Base-by-base conservation (phyloP, 768 basidiomycete genomes). In the Artomyces pyxidatus region DNA sequence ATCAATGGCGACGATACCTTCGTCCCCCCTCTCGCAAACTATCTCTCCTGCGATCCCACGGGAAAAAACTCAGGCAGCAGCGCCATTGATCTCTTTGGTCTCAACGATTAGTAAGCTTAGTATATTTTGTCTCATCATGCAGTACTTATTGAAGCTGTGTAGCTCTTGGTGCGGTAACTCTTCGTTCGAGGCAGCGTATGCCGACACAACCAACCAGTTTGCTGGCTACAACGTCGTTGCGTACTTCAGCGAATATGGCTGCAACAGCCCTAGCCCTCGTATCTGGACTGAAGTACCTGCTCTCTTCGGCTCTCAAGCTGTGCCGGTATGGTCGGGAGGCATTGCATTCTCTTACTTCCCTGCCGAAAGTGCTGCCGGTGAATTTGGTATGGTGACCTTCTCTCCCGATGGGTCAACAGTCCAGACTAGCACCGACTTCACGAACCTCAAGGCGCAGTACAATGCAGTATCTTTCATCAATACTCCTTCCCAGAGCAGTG, bases 271-370 rank as follows among this genome's bases (percentile, higher is more conserved):
- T 21, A 70, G 68, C 19, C 76, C 88, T 42, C 80, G 86, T 59
- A 68, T 81, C 28, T 96, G 90, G 89, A 82, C 81, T 29, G 93
- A 96, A 63, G 78, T 81, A 12, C 72, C 65, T 41, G 78, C 83
- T 23, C 72, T 95, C 23, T 88, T 88, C 63, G 76, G 84, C 51
- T 62, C 75, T 10, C 65, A 84, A 6, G 88, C 93, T 78, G 75
- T 81, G 17, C 66, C 80, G 48, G 81, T 85, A 43, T 95, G 86
- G 82, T 91, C 88, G 27, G 93, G 93, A 53, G 92, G 88, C 45
- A 57, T 95, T 46, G 91, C 92, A 3, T 91, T 90, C 65, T 84
- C 83, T 42, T 95, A 94, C 66, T 93, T 95, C 77, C 85, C 88
- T 2, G 88, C 88, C 17, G 41, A 60, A n/a, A 83, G 83, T 55